A percentile compares a stretch with the other conserved stretches of the same genome.
Conservation (phyloP, 805 yeast species). For the Diddensiella caesifluorescens region DNA sequence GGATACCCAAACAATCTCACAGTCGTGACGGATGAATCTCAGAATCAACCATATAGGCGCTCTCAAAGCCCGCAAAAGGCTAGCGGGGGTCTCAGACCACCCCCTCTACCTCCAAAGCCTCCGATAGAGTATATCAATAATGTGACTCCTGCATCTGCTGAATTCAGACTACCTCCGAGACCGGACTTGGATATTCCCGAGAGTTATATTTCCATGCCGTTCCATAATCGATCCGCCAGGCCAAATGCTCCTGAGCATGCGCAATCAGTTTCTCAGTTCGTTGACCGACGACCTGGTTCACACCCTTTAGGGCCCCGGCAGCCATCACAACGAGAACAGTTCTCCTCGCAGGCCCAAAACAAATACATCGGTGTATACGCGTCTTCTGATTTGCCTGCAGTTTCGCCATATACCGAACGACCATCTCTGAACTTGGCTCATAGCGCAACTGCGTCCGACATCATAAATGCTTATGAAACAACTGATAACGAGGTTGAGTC, state of each 20-base stretch:
- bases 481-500: constrained; percentile 2
- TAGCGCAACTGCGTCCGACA: not conserved
- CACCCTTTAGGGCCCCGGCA: constrained; percentile 21
- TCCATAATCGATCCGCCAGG: not conserved
- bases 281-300: constrained; percentile 14
- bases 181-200: not conserved
- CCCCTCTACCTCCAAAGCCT: constrained; percentile 24
- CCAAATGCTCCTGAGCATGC: constrained; percentile 6
- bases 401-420: not conserved
- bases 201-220: not conserved
- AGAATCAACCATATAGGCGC: no score
- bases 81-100: constrained; percentile 4
- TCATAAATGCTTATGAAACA: not conserved
- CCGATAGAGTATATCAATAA: constrained; percentile 14
- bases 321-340: constrained; percentile 2
- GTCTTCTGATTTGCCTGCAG: constrained; percentile 4
- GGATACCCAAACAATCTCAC: no score
- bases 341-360: not conserved
- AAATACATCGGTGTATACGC: constrained; percentile 4
- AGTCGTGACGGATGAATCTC: no score
- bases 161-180: constrained; percentile 10
- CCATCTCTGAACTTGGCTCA: not conserved
- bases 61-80: not conserved
- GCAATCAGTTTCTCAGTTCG: constrained; percentile 8
- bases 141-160: constrained; percentile 16